Evolutionary conservation across 768 basidiomycete genomes (phyloP).

Genomic region (Nidularia pulvinata): DNA sequence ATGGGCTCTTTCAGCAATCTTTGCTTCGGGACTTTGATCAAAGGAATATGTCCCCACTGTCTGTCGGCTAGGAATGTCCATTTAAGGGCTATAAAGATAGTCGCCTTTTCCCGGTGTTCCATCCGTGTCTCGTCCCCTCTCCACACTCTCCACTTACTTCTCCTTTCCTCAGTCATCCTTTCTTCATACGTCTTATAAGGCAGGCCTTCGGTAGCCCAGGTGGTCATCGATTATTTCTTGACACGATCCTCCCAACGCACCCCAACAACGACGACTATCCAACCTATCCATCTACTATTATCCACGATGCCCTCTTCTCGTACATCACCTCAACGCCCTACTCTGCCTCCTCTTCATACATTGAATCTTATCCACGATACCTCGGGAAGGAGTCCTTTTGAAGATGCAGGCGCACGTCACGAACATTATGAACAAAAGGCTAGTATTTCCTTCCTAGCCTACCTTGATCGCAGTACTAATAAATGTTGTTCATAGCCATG

Average conservation of each 20-base stretch:
- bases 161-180: constrained; percentile 14
- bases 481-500: constrained; percentile 11
- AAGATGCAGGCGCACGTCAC: constrained; percentile 4
- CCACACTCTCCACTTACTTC: constrained; percentile 17
- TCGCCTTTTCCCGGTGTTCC: constrained; percentile 9
- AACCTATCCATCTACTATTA: not conserved
- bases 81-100: constrained; percentile 25
- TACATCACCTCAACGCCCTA: constrained; percentile 28
- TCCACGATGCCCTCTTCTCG: not conserved
- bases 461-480: not conserved
- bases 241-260: not conserved
- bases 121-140: constrained; percentile 13
- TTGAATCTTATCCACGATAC: constrained; percentile 32
- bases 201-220: constrained; percentile 35
- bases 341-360: constrained; percentile 50
- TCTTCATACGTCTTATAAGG: constrained; percentile 23
- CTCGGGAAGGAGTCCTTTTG: too few species aligned
- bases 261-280: not conserved
- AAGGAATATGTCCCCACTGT: constrained; percentile 7
- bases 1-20: too few species aligned
- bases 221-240: constrained; percentile 22
- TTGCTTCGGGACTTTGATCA: constrained; percentile 11
- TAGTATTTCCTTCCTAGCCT: not conserved
- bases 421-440: constrained; percentile 13
- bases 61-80: constrained; percentile 12